Base-by-base conservation (phyloP, 345 rosid species). In the Syzygium grande region DNA sequence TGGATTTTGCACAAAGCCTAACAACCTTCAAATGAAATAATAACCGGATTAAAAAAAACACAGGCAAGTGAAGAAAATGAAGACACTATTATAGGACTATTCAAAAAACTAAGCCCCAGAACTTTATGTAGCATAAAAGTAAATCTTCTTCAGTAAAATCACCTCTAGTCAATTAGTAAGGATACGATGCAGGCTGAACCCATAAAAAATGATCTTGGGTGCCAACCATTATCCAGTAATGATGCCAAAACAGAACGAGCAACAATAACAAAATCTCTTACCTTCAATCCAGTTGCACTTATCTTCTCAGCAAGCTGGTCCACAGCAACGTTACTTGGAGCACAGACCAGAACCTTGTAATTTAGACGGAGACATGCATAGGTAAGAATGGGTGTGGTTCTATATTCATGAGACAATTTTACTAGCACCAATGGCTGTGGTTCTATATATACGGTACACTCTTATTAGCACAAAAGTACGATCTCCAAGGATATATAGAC, bases 241-340 rank as follows among this genome's bases (percentile, higher is more conserved):
- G 83, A 73, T 58, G 34, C 85, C 79, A 55, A 17, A 34, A 29
- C 21, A 89, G 55, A 77, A n/a, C 22, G 56, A 51, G 46, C 9
- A 83, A 25, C 27, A 11, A 21, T 79, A 27, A 22, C 52, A 46
- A 43, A 84, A 27, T 3, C 29, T 87, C 52, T 91, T 89, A 97
- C 99, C 99, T 98, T 98, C 88, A 97, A 92, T 46, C 99, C 99
- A 87, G 99, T 98, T 58, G 99, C 96, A 95, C 99, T 98, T 85
- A 98, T 98, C 93, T 98, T 98, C 92, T 97, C 99, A 88, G 99
- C 99, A 86, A 98, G 93, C 90, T 98, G 99, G 92, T 98, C 99
- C 7, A 98, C 99, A 89, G 99, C 99, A 87, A 98, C 99, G 88
- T 98, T 98, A 90, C 99, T 98, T 86, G 99, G 99, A 52, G 99